These are phyloP conservation scores for Myriosclerotinia curreyana DNA, from an alignment of 2,329 filamentous ascomycete species.

Conservation along the genomic window DNA sequence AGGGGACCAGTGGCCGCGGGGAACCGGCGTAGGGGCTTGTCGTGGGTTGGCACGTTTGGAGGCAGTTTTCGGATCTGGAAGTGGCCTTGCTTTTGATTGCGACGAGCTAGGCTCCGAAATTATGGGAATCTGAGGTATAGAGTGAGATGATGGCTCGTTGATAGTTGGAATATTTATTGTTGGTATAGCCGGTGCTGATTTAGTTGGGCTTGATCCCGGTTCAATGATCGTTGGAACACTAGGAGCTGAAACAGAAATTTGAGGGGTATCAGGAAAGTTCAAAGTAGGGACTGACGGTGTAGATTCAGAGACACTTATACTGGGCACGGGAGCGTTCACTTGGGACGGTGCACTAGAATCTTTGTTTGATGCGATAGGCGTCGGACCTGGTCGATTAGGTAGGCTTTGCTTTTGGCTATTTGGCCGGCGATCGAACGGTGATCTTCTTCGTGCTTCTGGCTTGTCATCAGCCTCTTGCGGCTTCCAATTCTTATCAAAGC, in stretches of 20 bases:
- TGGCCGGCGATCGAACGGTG: constrained; percentile 33
- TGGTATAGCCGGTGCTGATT: constrained; percentile 29
- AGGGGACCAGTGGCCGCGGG: constrained; percentile 55
- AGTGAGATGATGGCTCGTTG: constrained; percentile 23
- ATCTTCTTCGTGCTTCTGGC: constrained; percentile 47
- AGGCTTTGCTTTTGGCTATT: constrained; percentile 33
- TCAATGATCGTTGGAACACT: constrained; percentile 33
- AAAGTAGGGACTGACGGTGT: constrained; percentile 36
- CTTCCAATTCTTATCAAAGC: constrained; percentile 85
- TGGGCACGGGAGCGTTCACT: constrained; percentile 44
- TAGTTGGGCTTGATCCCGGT: constrained; percentile 39
- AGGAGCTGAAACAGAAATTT: constrained; percentile 33
- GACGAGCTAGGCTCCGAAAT: constrained; percentile 39
- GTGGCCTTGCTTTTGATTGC: constrained; percentile 36
- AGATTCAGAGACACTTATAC: constrained; percentile 29
- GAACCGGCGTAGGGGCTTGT: constrained; percentile 37
- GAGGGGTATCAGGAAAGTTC: constrained; percentile 36
- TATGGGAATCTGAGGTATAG: constrained; percentile 32
- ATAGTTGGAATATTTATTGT: constrained; percentile 36
- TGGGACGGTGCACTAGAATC: constrained; percentile 45
- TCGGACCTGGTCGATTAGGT: constrained; percentile 33
- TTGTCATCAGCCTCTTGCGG: constrained; percentile 64
- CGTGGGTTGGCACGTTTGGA: constrained; percentile 36
- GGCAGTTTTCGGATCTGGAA: constrained; percentile 42
- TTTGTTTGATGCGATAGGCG: constrained; percentile 40